Base-by-base conservation (phyloP, 202 grass and related monocot genomes). In the Alloteropsis angusta region DNA sequence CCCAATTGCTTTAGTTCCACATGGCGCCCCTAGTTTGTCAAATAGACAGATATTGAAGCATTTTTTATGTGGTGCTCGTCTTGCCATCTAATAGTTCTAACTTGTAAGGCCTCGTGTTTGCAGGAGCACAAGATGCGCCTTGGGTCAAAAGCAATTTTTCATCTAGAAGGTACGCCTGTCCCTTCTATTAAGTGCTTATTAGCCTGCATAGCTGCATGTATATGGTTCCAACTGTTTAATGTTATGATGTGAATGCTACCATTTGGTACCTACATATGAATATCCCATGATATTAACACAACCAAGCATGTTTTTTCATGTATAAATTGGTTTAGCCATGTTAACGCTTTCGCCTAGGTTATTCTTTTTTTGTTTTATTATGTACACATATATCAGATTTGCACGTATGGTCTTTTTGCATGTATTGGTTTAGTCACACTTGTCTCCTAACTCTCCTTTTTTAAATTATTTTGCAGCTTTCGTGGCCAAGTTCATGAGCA, bases 121-220 rank as follows among this genome's bases (percentile, higher is more conserved):
- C 77, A 99, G 96, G 92, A 99, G 69, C 96, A 99, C 88, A 95
- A 94, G 84, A 99, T 96, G 96, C 92, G 92, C 38, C 92, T 99
- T 71, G 96, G 90, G 35, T 88, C 88, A 25, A 99, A 99, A 75
- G 74, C 92, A 48, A 99, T 99, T 82, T 95, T 99, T 79, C 96
- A 99, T 74, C 81, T 96, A 71, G 96, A 99, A 99, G 96, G 92
- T 99, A 90, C 8, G 53, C 70, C 34, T 71, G 10, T 19, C 21
- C 32, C 22, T 55, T 56, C 34, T 53, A 13, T 15, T 25, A 48
- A 64, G 17, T 79, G 56, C 14, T 62, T 17, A 52, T 47, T 56
- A 26, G 3, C 11, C 21, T 62, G 59, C 36, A 6, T 18, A 2
- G 7, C 21, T 62, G 52, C 36, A 6, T 18, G 17, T 75, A 19